Percentiles rank a stretch among this genome's conserved stretches.
Conservation (phyloP, 768 basidiomycete genomes). For the Rhodotorula toruloides region DNA sequence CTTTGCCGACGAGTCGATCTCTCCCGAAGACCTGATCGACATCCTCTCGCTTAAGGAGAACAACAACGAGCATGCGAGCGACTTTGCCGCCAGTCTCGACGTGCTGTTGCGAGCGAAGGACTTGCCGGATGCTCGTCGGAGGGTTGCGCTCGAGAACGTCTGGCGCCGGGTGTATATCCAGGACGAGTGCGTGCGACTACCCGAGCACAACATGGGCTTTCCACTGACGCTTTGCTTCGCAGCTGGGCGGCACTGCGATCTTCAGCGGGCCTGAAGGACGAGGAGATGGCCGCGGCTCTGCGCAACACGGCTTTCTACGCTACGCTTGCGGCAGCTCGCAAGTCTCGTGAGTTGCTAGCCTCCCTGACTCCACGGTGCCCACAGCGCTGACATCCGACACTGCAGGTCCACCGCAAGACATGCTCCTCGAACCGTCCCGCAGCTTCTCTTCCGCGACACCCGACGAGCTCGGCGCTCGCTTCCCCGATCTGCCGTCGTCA, state of each 20-base stretch:
- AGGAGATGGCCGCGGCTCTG: slow-evolving; percentile 66
- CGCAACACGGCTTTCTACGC: slow-evolving; percentile 68
- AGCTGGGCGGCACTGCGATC: slow-evolving; percentile 75
- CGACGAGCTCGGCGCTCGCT: slow-evolving; percentile 44
- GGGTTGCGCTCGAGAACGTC: slow-evolving; percentile 65
- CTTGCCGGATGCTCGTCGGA: slow-evolving; percentile 63
- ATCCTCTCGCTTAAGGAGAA: slow-evolving; percentile 82
- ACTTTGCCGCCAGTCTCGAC: slow-evolving; percentile 48
- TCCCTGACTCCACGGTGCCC: too few relatives aligned
- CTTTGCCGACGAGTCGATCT: slow-evolving; percentile 67
- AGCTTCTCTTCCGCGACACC: slow-evolving; percentile 40
- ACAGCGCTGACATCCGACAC: neutral
- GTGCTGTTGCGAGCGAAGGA: slow-evolving; percentile 56
- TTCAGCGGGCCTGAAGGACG: slow-evolving; percentile 70
- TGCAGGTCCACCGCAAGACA: neutral
- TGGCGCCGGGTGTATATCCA: slow-evolving; percentile 86
- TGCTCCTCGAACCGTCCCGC: slow-evolving; percentile 40
- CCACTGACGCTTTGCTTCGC: slow-evolving; percentile 4
- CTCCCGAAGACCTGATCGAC: slow-evolving; percentile 75
- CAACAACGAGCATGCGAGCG: slow-evolving; percentile 52
- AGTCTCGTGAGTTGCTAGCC: slow-evolving; percentile 27
- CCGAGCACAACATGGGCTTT: neutral
- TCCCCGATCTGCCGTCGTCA: slow-evolving; percentile 37
- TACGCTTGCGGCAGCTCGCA: slow-evolving; percentile 51
- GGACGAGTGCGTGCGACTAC: slow-evolving; percentile 63